Conservation (phyloP, 306 rosid genomes). For the Prunus armeniaca region DNA sequence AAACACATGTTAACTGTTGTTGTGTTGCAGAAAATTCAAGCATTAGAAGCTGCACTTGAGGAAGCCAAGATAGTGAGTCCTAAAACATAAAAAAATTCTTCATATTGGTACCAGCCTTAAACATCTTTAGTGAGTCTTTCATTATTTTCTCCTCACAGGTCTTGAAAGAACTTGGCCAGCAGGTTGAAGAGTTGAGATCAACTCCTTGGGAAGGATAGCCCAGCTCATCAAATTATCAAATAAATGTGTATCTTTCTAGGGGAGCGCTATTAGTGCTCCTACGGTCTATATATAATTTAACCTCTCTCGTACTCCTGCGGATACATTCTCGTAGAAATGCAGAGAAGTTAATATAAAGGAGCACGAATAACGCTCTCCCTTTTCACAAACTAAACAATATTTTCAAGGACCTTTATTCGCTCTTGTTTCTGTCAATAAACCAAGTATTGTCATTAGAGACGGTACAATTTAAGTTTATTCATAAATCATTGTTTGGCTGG, state of each 20-base stretch:
- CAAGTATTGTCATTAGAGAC: too few relatives aligned
- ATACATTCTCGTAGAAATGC: background rate
- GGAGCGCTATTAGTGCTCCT: background rate
- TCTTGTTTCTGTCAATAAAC: background rate
- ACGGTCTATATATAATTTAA: background rate
- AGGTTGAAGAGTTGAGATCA: slow-evolving; percentile 20
- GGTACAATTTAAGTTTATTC: too few relatives aligned
- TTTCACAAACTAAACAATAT: background rate
- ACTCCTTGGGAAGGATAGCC: slow-evolving; percentile 9
- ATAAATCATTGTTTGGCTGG: too few relatives aligned
- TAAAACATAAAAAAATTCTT: background rate
- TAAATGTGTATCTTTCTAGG: background rate
- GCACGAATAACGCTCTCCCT: background rate
- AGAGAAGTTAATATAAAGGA: background rate
- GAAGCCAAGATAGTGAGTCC: slow-evolving; percentile 64
- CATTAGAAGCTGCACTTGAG: slow-evolving; percentile 61
- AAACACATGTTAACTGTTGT: slow-evolving; percentile 4
- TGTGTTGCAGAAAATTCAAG: slow-evolving; percentile 65
- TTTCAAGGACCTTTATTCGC: background rate
- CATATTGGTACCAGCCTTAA: background rate
- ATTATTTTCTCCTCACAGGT: slow-evolving; percentile 38
- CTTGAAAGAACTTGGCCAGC: slow-evolving; percentile 47
- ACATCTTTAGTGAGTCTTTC: background rate
- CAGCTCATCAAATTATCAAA: slow-evolving; percentile 1
- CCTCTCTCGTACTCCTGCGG: background rate